phyloP scores from a whole-genome alignment of 176 grass and related monocot genomes.

The Aegilops bicornis region DNA sequence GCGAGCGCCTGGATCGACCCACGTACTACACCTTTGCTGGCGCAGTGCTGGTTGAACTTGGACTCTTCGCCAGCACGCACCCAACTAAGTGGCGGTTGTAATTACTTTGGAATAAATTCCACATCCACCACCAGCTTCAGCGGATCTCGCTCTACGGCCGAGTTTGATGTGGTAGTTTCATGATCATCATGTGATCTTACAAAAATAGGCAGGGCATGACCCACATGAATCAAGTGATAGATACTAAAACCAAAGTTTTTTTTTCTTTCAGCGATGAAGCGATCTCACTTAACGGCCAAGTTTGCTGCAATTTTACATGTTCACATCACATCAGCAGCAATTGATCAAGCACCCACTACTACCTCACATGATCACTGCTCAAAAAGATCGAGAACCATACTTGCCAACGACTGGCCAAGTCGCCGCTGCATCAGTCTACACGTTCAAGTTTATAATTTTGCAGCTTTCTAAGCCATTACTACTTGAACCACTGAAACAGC shows the following conservation, averaged over 20 bases:
- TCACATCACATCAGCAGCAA: background rate
- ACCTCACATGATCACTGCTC: background rate
- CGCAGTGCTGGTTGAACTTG: conserved; percentile 17
- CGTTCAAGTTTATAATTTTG: background rate
- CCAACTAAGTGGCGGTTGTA: background rate
- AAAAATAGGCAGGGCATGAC: background rate
- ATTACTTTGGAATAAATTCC: background rate
- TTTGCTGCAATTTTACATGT: background rate
- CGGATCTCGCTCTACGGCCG: background rate
- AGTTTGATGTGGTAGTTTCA: background rate
- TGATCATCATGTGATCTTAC: background rate
- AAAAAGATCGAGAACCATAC: background rate
- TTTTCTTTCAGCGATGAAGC: too few species aligned
- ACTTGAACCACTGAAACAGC: background rate
- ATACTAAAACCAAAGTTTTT: background rate
- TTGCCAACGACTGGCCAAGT: background rate
- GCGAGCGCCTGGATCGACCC: background rate
- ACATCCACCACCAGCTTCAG: background rate
- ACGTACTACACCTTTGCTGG: background rate
- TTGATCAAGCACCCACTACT: background rate
- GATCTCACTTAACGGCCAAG: too few species aligned
- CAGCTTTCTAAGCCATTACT: background rate
- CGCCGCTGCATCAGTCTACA: background rate
- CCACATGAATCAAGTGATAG: background rate
- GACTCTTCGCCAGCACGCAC: conserved; percentile 22